Percentiles rank a stretch among this genome's conserved stretches.
Conservation (phyloP, 2,329 filamentous ascomycete species). For the Sarocladium oryzae region DNA sequence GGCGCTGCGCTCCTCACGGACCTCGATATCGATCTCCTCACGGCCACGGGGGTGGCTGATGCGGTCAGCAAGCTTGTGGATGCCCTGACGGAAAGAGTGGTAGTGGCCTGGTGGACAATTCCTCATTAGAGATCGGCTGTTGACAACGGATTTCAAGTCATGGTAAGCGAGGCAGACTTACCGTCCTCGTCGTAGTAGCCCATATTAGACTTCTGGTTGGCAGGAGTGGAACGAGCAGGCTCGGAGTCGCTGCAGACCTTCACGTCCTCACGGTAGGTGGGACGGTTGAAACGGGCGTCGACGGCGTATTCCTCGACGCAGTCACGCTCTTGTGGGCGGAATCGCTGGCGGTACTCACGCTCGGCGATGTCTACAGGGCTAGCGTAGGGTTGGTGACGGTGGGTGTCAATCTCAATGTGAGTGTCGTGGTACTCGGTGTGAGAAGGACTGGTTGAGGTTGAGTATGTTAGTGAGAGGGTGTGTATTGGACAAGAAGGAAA, state of each 20-base stretch:
- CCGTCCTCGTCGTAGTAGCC: conserved; percentile 60
- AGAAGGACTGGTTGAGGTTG: conserved; percentile 17
- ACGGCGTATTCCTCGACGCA: conserved; percentile 31
- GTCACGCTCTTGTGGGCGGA: conserved; percentile 36
- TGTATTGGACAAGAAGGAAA: conserved; percentile 14
- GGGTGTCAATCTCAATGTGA: conserved; percentile 58
- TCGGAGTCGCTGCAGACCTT: conserved; percentile 60
- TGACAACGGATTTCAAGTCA: not conserved
- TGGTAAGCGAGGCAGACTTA: conserved; percentile 27
- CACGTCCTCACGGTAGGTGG: conserved; percentile 48
- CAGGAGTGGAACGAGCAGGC: conserved; percentile 33
- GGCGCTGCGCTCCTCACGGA: conserved; percentile 12
- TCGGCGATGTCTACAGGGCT: conserved; percentile 57
- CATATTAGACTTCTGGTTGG: conserved; percentile 49
- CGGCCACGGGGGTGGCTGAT: conserved; percentile 42
- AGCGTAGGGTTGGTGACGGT: conserved; percentile 26
- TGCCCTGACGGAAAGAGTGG: conserved; percentile 50
- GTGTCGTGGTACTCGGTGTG: conserved; percentile 50
- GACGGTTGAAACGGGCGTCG: conserved; percentile 31
- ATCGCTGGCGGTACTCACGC: conserved; percentile 58
- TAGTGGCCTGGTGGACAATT: conserved; percentile 40
- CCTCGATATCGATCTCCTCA: conserved; percentile 22
- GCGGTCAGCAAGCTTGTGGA: conserved; percentile 53
- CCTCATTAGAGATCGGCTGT: too few relatives aligned
- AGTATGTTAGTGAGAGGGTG: conserved; percentile 8